Evolutionary conservation across 2,329 filamentous ascomycete genomes (phyloP), one percentile per base, ranked within the genome.

Genomic region (Chaetothyriales sp.): DNA sequence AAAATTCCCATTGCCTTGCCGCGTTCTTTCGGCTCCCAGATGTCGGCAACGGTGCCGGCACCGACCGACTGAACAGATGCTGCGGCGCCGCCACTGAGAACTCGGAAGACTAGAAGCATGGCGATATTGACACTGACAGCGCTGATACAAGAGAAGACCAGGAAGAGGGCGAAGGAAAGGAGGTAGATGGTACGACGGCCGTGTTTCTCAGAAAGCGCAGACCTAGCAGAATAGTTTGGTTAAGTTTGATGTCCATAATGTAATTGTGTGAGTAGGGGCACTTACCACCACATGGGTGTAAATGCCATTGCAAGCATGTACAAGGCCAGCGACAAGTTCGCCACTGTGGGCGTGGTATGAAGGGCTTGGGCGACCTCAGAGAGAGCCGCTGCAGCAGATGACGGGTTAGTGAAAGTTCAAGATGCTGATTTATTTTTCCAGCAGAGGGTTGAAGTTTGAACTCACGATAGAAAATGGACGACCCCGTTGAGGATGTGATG

Each of bases 271-370:
- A 6, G 6, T 25, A 25, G 3, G 22, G 22, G 22, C 6, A 6
- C 28, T 10, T 36, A 36, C 84, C 84, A 92, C 85, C 85, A 92
- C 0, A 92, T 72, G 0, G 86, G 86, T 57, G 87, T 89, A 44
- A 92, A 84, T 50, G 79, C 78, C 84, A 90, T 86, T 57, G 77
- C 71, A 3, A 90, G 72, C 84, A 90, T 86, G 64, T 89, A 90
- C 50, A 89, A 66, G 0, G 86, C 83, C 0, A 90, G 77, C 0
- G 82, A 82, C 51, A 92, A 62, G 64, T 92, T 92, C 49, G 81
- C 79, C n/a, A 86, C 68, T 0, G 83, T 83, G n/a, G 76, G 66
- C 0, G 76, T 75, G 15, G 79, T 36, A 36, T 36, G 28, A 44
- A 90, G 71, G 19, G 84, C 79, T 3, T 62, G 60, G 0, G 80